These are phyloP conservation scores for Hyphopichia homilentoma DNA, from an alignment of 805 yeast genomes.

Conservation along the genomic window DNA sequence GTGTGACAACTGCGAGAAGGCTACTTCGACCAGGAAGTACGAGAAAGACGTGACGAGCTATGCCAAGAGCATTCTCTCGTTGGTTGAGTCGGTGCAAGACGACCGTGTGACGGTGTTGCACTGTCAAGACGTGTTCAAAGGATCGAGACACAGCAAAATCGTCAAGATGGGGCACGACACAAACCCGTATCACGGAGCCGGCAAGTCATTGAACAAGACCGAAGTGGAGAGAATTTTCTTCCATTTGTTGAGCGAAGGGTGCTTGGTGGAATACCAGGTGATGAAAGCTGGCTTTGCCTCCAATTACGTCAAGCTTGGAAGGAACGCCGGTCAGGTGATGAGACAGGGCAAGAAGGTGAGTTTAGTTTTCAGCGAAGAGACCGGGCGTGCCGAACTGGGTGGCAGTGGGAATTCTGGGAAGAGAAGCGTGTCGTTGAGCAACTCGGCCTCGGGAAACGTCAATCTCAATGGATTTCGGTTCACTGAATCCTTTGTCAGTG, in stretches of 20 bases:
- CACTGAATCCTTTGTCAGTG: slow-evolving; percentile 16
- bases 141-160: slow-evolving; percentile 63
- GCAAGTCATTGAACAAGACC: slow-evolving; percentile 58
- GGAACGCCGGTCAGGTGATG: slow-evolving; percentile 48
- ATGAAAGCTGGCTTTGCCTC: slow-evolving; percentile 77
- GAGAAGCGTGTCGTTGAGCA: slow-evolving; percentile 1
- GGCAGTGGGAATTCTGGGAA: slow-evolving; percentile 1
- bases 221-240: slow-evolving; percentile 82
- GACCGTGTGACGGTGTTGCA: slow-evolving; percentile 71
- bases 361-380: slow-evolving; percentile 28
- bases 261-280: slow-evolving; percentile 67
- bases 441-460: background rate
- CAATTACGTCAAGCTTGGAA: slow-evolving; percentile 67
- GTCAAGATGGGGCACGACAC: slow-evolving; percentile 58
- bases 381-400: slow-evolving; percentile 1
- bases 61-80: slow-evolving; percentile 54
- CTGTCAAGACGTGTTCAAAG: slow-evolving; percentile 80
- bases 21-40: slow-evolving; percentile 33
- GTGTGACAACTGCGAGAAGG: slow-evolving; percentile 80
- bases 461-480: slow-evolving; percentile 11
- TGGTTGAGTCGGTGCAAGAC: slow-evolving; percentile 55
- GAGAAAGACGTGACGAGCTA: slow-evolving; percentile 65
- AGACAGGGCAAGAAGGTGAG: slow-evolving; percentile 40
- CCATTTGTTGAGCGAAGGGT: slow-evolving; percentile 62
- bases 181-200: slow-evolving; percentile 65